Conservation (phyloP, 345 rosid species). For the Citrus mangshanensis region DNA sequence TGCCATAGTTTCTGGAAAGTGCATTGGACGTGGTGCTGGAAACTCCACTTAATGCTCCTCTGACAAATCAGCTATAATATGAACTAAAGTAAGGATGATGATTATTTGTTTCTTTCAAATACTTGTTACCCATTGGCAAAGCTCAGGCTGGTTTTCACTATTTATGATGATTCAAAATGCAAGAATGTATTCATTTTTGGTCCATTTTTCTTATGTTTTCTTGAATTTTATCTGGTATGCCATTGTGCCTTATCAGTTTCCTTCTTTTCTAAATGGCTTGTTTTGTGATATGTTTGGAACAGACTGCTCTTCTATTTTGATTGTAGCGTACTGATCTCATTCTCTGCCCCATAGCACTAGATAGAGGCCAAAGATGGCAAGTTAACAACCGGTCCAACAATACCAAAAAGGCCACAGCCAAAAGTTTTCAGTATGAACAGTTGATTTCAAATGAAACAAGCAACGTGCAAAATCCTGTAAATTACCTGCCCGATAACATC, state of each 20-base stretch:
- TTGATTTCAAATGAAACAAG: neutral
- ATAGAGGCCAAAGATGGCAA: slow-evolving; percentile 50
- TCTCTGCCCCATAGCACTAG: slow-evolving; percentile 66
- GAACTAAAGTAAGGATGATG: neutral
- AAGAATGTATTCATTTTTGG: neutral
- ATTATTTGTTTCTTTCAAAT: neutral
- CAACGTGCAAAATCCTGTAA: neutral
- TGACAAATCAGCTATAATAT: neutral
- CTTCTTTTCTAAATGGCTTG: slow-evolving; percentile 8
- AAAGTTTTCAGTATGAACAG: neutral
- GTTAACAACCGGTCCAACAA: slow-evolving; percentile 37
- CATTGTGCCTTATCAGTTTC: neutral
- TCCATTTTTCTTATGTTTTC: neutral
- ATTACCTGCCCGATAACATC: slow-evolving; percentile 54
- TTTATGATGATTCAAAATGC: neutral
- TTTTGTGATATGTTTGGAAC: slow-evolving; percentile 3
- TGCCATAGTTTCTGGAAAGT: neutral
- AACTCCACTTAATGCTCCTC: neutral
- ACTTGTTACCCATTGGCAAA: neutral
- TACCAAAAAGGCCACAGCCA: slow-evolving; percentile 26
- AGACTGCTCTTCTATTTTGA: neutral
- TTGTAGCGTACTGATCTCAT: slow-evolving; percentile 19
- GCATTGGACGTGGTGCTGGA: neutral
- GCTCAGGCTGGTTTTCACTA: neutral
- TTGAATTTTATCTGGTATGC: neutral